A percentile compares a stretch with the other conserved stretches of the same genome.
These are phyloP conservation scores for Thermothelomyces thermophilus DNA, from an alignment of 2,329 filamentous ascomycete species.

Conservation along the genomic window DNA sequence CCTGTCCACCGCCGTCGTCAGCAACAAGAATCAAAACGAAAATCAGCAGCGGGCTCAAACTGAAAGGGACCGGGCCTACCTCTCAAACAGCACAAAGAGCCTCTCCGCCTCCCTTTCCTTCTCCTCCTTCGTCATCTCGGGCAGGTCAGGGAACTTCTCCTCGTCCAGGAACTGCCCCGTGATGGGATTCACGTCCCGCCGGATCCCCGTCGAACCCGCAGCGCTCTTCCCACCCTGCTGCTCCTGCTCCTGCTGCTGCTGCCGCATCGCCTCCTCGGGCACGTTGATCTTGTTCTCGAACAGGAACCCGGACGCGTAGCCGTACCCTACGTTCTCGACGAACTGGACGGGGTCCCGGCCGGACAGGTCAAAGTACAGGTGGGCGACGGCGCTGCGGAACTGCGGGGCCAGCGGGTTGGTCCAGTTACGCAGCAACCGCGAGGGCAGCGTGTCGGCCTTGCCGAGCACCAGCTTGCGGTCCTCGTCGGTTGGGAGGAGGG, in stretches of 20 bases:
- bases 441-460: constrained; percentile 64
- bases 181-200: constrained; percentile 66
- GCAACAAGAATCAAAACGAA: neutral
- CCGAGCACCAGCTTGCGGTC: constrained; percentile 76
- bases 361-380: constrained; percentile 81
- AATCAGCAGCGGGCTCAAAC: no score
- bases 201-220: neutral
- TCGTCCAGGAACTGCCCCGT: constrained; percentile 75
- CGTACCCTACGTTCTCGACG: constrained; percentile 89
- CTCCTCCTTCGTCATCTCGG: constrained; percentile 83
- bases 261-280: constrained; percentile 48
- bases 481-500: constrained; percentile 67
- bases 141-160: constrained; percentile 52
- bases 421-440: constrained; percentile 69
- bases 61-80: constrained; percentile 40
- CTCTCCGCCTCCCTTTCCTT: constrained; percentile 87
- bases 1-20: constrained; percentile 26
- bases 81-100: constrained; percentile 84
- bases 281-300: constrained; percentile 76
- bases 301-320: constrained; percentile 85
- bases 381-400: constrained; percentile 66
- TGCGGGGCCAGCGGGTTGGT: constrained; percentile 65
- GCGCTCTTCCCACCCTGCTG: constrained; percentile 15
- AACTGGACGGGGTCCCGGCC: constrained; percentile 72
- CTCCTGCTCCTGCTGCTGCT: constrained; percentile 15